phyloP scores from a whole-genome alignment of 2,329 filamentous ascomycete genomes.

The Ceratocystiopsis sp. region DNA sequence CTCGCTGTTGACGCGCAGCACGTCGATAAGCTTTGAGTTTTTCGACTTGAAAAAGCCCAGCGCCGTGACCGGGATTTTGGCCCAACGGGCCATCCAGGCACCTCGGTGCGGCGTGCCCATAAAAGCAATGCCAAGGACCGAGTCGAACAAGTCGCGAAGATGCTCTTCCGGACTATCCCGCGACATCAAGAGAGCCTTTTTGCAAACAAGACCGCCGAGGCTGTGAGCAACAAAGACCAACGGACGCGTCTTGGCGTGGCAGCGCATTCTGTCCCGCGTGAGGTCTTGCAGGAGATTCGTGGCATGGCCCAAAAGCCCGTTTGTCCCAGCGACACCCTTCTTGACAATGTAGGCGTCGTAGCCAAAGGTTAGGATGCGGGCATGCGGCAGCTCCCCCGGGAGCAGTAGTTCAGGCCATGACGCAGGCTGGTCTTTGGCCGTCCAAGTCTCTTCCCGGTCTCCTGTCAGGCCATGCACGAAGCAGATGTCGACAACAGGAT shows the following conservation, averaged over 20 bases:
- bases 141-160: conserved; percentile 14
- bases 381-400: conserved; percentile 8
- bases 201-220: conserved; percentile 22
- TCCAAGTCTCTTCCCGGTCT: conserved; percentile 12
- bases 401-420: conserved; percentile 12
- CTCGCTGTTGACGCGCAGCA: no score
- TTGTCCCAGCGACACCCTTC: no score
- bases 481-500: conserved; percentile 8
- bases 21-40: no score
- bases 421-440: neutral
- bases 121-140: conserved; percentile 17
- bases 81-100: conserved; percentile 19
- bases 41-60: conserved; percentile 15
- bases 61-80: conserved; percentile 12
- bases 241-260: neutral
- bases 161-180: conserved; percentile 15
- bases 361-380: conserved; percentile 12
- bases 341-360: conserved; percentile 11
- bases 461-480: conserved; percentile 14
- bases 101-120: conserved; percentile 22
- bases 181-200: conserved; percentile 19
- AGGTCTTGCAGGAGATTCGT: neutral
- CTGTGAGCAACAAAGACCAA: conserved; percentile 12
- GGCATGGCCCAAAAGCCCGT: no score
- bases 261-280: neutral